Base-by-base conservation (phyloP, 108 stramenopile genomes). In the Discostella pseudostelligera region DNA sequence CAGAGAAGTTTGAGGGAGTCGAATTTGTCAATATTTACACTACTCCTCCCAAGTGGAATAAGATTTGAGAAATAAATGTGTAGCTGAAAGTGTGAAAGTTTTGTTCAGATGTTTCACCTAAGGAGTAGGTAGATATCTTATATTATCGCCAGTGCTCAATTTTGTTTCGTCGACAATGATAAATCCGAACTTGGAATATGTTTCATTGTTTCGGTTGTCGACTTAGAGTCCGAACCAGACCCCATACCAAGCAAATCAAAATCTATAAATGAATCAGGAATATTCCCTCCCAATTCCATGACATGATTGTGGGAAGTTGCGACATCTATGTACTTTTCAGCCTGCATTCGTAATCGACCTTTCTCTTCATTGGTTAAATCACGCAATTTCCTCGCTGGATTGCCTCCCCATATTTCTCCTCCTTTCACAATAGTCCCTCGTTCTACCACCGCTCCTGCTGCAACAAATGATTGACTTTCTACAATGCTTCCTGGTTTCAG, bases 1-100 rank as follows among this genome's bases (percentile, higher is more conserved):
- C 84, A n/a, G 69, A 83, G n/a, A 97, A 97, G 63, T 97, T 90
- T 75, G 97, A 97, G 75, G 97, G 96, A n/a, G 57, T 97, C 53
- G 96, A 97, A 67, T 95, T 97, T 62, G 84, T 96, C 2, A 79
- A 95, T 54, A 81, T 89, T 74, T 75, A 85, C 78, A 88, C 84
- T 22, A 43, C 69, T 16, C 74, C 74, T 60, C 71, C 75, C 8
- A 62, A 50, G 35, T 79, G 72, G 47, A 59, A 46, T 58, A 40
- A 22, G 2, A 20, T 54, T 22, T 11, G 11, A 13, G n/a, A 28
- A 26, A 51, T 51, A 14, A 26, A 25, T 3, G 17, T 10, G 5
- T 51, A 0, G 50, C 17, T 51, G 25, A 14, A 26, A 26, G 3
- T 22, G 10, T 48, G 8, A 8, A 48, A 46, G 47, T n/a, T n/a